Evolutionary conservation across 2,329 filamentous ascomycete genomes (phyloP), one percentile per base, ranked within the genome.

Genomic region (Macrophomina pseudophaseolina): DNA sequence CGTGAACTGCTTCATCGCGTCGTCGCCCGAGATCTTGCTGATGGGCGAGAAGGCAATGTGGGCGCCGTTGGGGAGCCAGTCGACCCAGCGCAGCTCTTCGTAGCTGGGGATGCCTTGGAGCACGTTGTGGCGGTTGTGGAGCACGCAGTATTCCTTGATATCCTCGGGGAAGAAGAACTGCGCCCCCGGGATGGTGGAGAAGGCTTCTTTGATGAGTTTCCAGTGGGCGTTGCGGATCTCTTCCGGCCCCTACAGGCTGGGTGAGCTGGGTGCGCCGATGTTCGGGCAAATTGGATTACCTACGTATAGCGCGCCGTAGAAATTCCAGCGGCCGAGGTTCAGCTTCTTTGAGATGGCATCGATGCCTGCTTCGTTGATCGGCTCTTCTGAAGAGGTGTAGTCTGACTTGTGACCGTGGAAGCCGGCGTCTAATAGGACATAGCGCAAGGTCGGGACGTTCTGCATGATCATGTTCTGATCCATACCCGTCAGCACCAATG

Each of bases 1-100:
- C 18, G 71, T 69, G 68, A 78, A 82, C 63, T 82, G 72, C 58
- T 70, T 73, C 14, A 72, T 75, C 4, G 81, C 82, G 64, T 83
- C 81, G 1, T 72, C 69, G 4, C 80, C 80, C 16, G 76, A 75
- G 66, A 83, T 81, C 8, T 79, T 79, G 38, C 75, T 78, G n/a
- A 84, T 78, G n/a, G 81, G 81, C 35, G 78, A 80, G 71, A 83
- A 82, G 6, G 76, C 78, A 11, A 82, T 73, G 67, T 83, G 81
- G 1, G 77, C 75, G 6, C 80, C 81, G 68, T 82, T 82, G 6
- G 79, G 79, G 58, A 81, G 72, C 80, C 80, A 82, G 67, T 73
- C 72, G 4, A 72, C 70, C 72, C 72, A 74, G 18, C 71, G 70
- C 53, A 83, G 67, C 70, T 83, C 81, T n/a, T 80, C 74, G 1